Evolutionary conservation across 192 early-diverging fungal species (phyloP), one percentile per base, ranked within the genome.

Genomic region (Gorgonomyces haynaldii): DNA sequence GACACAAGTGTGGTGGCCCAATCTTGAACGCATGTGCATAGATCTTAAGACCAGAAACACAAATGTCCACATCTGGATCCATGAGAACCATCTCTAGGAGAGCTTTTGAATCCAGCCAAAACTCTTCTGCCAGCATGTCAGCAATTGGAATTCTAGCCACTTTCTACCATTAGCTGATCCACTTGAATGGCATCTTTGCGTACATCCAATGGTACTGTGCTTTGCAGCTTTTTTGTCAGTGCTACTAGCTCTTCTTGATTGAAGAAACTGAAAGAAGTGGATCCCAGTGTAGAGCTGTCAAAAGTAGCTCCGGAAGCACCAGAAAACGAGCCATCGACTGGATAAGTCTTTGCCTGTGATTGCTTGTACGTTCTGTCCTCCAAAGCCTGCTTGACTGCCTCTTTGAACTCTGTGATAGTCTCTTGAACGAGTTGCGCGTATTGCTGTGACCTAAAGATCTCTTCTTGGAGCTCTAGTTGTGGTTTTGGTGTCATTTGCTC

Each of bases 91-190:
- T 31, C 17, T 65, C 58, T 10, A 75, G 43, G 4, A 48, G 54
- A 1, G 13, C 16, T 42, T 59, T 60, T n/a, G 72, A 50, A 5
- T 66, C 63, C 6, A 30, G 34, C 72, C 72, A 75, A 50, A 75
- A 68, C 41, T 75, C 72, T 15, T 56, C 65, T 7, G 64, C 64
- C 8, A 67, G 35, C 9, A 75, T 52, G 54, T 75, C 72, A 12
- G 37, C 56, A 12, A 57, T 45, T 25, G 72, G 61, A 30, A 67
- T 53, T 8, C 61, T 51, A 5, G 52, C 56, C 12, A 75, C 42
- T 22, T 57, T 53, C 65, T 74, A 43, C 16, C 7, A 20, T 42
- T 29, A 42, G 9, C 3, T 13, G 29, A 17, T 43, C n/a, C 48
- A 70, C 67, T 52, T 74, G 56, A 1, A 61, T 55, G 4, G 68